phyloP scores from a whole-genome alignment of 2,329 filamentous ascomycete genomes.

The Alternaria triticina region DNA sequence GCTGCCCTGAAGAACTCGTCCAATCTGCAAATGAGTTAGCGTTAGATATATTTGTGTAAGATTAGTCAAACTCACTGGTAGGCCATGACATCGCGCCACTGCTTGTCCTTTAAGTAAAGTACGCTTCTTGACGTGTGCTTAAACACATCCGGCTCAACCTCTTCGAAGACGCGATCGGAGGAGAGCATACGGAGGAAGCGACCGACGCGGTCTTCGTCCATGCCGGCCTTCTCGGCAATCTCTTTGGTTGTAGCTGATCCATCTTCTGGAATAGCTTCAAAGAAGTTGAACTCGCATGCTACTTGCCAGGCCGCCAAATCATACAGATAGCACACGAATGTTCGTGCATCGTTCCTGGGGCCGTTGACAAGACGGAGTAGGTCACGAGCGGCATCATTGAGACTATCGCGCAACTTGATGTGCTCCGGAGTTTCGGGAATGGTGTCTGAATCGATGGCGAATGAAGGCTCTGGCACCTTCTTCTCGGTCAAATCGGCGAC shows the following conservation, averaged over 20 bases:
- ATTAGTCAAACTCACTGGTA: constrained; percentile 14
- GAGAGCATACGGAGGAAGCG: constrained; percentile 23
- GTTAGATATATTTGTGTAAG: accelerated
- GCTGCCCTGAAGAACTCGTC: constrained; percentile 41
- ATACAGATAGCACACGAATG: constrained; percentile 19
- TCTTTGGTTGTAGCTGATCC: constrained; percentile 9
- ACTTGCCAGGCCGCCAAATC: constrained; percentile 30
- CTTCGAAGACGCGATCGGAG: constrained; percentile 23
- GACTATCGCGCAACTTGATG: constrained; percentile 14
- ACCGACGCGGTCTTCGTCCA: constrained; percentile 20
- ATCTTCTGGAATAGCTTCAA: constrained; percentile 18
- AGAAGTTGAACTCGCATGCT: constrained; percentile 25
- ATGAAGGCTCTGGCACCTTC: constrained; percentile 18
- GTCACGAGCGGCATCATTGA: constrained; percentile 24
- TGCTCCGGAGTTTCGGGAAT: constrained; percentile 16
- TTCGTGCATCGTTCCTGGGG: constrained; percentile 17
- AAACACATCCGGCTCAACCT: constrained; percentile 21
- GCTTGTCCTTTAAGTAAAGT: constrained; percentile 17
- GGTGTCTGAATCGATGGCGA: constrained; percentile 10
- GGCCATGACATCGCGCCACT: constrained; percentile 19
- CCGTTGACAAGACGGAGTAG: constrained; percentile 33
- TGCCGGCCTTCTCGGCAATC: constrained; percentile 18
- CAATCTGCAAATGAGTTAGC: constrained; percentile 11
- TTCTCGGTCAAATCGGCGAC: constrained; percentile 13
- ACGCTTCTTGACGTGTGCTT: constrained; percentile 25